Evolutionary conservation across 2,329 filamentous ascomycete species (phyloP).

Genomic region (Torrubiella hemipterigena): DNA sequence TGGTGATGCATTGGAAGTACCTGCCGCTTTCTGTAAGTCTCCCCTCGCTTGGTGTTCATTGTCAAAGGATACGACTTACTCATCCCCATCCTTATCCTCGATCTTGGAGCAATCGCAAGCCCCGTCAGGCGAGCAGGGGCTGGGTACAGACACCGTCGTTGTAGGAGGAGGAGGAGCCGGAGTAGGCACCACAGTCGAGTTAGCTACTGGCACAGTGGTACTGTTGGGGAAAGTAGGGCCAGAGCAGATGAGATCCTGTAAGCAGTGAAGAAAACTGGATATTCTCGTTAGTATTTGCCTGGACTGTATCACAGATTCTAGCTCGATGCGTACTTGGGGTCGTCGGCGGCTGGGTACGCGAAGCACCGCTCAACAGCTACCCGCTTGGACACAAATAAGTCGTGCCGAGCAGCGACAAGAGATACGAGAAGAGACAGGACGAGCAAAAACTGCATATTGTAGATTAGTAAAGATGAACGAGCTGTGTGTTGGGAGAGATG

Average conservation of each 20-base stretch:
- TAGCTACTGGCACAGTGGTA: neutral
- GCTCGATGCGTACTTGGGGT: neutral
- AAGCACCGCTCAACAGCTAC: neutral
- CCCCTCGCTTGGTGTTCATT: neutral
- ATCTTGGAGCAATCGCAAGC: slow-evolving; percentile 17
- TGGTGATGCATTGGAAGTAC: slow-evolving; percentile 6
- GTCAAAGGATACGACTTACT: slow-evolving; percentile 9
- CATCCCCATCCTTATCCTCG: slow-evolving; percentile 15
- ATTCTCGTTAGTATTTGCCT: neutral
- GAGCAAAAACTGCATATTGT: no score
- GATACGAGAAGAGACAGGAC: no score
- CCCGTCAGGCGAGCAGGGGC: slow-evolving; percentile 11
- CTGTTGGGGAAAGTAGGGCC: neutral
- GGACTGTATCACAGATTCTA: no score
- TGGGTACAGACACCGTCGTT: neutral
- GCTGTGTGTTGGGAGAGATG: no score
- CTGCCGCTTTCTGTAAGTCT: neutral
- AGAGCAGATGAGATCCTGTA: neutral
- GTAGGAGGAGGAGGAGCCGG: neutral
- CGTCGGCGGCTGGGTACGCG: neutral
- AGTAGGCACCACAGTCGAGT: neutral
- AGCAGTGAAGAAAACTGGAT: neutral
- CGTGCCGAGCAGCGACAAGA: no score
- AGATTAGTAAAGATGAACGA: no score
- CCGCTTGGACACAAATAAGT: no score